Conservation (phyloP, 345 rosid genomes). For the Lepidium aucheri region DNA sequence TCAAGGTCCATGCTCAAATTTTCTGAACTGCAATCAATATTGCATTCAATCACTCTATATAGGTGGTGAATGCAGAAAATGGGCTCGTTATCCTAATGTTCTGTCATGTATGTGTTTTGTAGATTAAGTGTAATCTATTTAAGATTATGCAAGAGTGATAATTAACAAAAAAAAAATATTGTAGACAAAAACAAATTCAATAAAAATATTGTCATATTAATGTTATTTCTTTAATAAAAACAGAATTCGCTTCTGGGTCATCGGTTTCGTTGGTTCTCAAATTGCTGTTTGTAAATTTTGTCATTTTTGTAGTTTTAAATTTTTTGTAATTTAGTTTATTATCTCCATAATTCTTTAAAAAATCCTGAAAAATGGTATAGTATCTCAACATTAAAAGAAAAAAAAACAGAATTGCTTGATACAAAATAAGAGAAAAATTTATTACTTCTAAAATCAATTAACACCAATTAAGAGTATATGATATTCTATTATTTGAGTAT, state of each 20-base stretch:
- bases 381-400: too few relatives aligned
- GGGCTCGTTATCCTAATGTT: not conserved
- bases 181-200: not conserved
- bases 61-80: not conserved
- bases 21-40: not conserved
- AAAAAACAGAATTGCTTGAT: not conserved
- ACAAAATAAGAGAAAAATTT: too few relatives aligned
- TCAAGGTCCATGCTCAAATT: not conserved
- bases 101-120: not conserved
- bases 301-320: too few relatives aligned
- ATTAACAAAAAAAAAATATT: not conserved
- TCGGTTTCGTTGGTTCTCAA: too few relatives aligned
- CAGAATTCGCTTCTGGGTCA: too few relatives aligned
- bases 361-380: too few relatives aligned
- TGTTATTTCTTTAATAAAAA: too few relatives aligned
- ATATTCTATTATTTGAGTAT: not conserved
- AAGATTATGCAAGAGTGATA: not conserved
- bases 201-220: not conserved
- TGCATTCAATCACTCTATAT: not conserved
- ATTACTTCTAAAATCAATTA: too few relatives aligned
- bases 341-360: too few relatives aligned
- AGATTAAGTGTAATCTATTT: not conserved
- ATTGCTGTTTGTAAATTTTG: not conserved
- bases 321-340: too few relatives aligned
- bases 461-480: too few relatives aligned